Conservation (phyloP, 1,139 yeast genomes). For the Scheffersomyces insectosa region DNA sequence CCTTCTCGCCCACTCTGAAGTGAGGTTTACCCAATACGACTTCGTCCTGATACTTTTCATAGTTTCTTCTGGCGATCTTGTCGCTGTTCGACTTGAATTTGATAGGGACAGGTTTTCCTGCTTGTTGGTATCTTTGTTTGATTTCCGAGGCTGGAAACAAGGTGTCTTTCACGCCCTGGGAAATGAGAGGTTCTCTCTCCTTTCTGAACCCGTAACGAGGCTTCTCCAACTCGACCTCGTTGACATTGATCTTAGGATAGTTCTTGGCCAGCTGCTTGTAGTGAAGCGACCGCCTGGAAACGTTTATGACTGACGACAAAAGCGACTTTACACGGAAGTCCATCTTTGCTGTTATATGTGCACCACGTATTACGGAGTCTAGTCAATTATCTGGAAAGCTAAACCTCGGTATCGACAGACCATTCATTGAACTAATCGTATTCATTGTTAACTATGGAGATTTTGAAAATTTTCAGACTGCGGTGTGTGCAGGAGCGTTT, state of each 20-base stretch:
- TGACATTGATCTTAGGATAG: slow-evolving; percentile 43
- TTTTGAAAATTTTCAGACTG: no score
- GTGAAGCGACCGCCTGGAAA: slow-evolving; percentile 22
- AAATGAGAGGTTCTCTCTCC: slow-evolving; percentile 40
- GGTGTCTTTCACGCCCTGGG: slow-evolving; percentile 42
- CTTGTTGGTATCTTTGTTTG: slow-evolving; percentile 32
- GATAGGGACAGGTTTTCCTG: slow-evolving; percentile 47
- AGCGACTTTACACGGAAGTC: slow-evolving; percentile 6
- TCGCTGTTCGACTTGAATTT: slow-evolving; percentile 38
- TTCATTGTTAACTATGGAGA: no score
- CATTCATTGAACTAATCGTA: background rate
- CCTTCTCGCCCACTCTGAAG: slow-evolving; percentile 72
- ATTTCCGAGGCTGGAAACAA: slow-evolving; percentile 44
- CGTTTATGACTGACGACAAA: slow-evolving; percentile 2
- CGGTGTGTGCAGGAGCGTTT: no score
- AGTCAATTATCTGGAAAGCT: no score
- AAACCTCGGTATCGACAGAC: no score
- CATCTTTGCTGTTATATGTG: no score
- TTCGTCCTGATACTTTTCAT: slow-evolving; percentile 50
- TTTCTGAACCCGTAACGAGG: slow-evolving; percentile 42
- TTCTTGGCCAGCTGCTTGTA: slow-evolving; percentile 30
- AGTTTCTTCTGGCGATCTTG: slow-evolving; percentile 39
- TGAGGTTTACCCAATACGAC: slow-evolving; percentile 72
- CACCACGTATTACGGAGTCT: no score
- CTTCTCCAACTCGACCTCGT: slow-evolving; percentile 40